phyloP scores from a whole-genome alignment of 805 yeast species.

The Candida sphagnicola region DNA sequence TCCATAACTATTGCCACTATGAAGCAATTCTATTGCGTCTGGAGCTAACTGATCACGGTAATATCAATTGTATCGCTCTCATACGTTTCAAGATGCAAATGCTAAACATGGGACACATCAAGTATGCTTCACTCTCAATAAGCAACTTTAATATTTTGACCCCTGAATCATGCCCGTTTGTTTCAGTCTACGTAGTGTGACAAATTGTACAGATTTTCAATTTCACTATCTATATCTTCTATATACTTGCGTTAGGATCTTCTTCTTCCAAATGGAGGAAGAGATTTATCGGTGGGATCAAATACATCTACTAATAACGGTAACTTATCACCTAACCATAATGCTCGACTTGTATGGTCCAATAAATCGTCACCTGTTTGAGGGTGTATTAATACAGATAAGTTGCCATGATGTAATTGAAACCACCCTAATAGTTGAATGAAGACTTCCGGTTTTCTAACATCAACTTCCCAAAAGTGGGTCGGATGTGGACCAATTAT shows the following conservation, averaged over 20 bases:
- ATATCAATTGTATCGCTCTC: no score
- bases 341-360: constrained; percentile 26
- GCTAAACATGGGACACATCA: no score
- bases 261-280: constrained; percentile 7
- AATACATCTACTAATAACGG: constrained; percentile 15
- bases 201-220: background rate
- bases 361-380: constrained; percentile 26
- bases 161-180: no score
- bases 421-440: constrained; percentile 26
- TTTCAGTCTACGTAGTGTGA: no score
- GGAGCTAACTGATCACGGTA: no score
- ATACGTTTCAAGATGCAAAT: no score
- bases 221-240: background rate
- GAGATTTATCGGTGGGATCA: constrained; percentile 6
- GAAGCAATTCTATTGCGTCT: no score
- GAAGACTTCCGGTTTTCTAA: constrained; percentile 26
- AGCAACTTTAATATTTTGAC: no score
- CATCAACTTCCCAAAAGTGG: constrained; percentile 33
- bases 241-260: constrained; percentile 9
- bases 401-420: constrained; percentile 24
- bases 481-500: constrained; percentile 30
- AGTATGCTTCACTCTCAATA: no score
- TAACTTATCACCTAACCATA: constrained; percentile 26
- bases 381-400: constrained; percentile 31
- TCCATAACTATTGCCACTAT: no score